phyloP scores from a whole-genome alignment of 371 early-diverging fungal species.

The Dichotomocladium elegans region DNA sequence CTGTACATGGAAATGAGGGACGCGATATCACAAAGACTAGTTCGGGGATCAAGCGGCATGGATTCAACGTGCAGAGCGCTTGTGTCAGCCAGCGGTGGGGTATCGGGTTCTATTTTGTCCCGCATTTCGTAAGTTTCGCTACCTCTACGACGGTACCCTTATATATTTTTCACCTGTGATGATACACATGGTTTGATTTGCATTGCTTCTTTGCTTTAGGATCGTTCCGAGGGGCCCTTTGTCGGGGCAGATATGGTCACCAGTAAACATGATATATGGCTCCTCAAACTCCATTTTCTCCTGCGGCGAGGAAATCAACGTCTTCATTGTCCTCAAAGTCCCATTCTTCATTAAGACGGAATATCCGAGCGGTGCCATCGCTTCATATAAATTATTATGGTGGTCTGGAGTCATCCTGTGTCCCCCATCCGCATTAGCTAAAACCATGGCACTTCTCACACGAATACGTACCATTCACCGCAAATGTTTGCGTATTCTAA shows the following conservation, averaged over 20 bases:
- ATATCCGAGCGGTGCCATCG: constrained; percentile 55
- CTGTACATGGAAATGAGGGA: constrained; percentile 11
- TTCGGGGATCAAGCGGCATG: constrained; percentile 24
- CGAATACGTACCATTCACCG: constrained; percentile 72
- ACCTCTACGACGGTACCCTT: no score
- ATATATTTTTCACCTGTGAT: constrained; percentile 34
- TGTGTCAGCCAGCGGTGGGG: constrained; percentile 6
- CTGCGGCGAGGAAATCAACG: constrained; percentile 35
- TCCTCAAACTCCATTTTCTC: constrained; percentile 33
- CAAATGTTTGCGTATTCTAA: constrained; percentile 81
- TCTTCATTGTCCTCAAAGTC: constrained; percentile 19
- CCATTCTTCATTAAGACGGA: constrained; percentile 47
- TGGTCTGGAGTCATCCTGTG: constrained; percentile 63
- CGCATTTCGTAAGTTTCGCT: no score
- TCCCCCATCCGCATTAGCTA: constrained; percentile 2
- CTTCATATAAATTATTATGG: constrained; percentile 54
- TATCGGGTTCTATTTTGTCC: neutral
- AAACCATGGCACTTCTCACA: neutral
- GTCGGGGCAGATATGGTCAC: constrained; percentile 33
- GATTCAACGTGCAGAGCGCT: constrained; percentile 16
- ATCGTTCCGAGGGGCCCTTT: constrained; percentile 32
- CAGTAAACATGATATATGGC: constrained; percentile 68
- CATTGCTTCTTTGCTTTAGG: constrained; percentile 24
- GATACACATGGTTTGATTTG: constrained; percentile 23
- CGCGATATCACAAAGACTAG: constrained; percentile 15